Base-by-base conservation (phyloP, 768 basidiomycete species). In the Lactarius sanguifluus region DNA sequence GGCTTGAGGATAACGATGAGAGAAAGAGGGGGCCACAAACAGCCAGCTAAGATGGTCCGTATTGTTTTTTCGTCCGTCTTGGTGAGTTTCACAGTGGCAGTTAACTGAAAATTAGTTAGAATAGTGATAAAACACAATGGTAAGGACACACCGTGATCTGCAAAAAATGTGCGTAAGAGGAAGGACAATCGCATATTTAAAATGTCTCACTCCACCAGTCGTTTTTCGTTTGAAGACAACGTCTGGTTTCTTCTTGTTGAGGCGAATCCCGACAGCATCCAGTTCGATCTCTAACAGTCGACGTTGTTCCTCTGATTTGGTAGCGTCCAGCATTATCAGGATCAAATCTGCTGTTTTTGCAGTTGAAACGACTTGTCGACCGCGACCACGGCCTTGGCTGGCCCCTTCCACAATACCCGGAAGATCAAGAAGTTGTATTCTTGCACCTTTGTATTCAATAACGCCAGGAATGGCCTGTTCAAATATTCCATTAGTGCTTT, bases 351-450 rank as follows among this genome's bases (percentile, higher is more conserved):
- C 77, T 5, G 77, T 77, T 66, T 77, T 78, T 16, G 76, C 75
- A 1, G 74, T 97, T 23, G 96, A 89, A 18, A 99, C 96, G 41
- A 99, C 96, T 77, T 99, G 96, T 70, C 96, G 86, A 36, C 96
- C 96, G 71, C 96, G 85, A 13, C 96, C 96, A 69, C 95, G 85
- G 68, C 91, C 90, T 82, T 92, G 89, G 72, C 90, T 92, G 23
- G 93, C 93, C 16, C 93, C 93, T 77, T 95, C 93, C 9, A 98
- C 94, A 71, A 98, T 98, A 77, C 96, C 96, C 2, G 96, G 96
- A 38, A 98, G 80, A 85, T 98, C 96, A 18, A 98, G 84, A 54
- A 98, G 83, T 75, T 99, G 97, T 64, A 98, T 95, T 52, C 93
- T 84, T 2, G 90, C 89, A 34, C 97, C 97, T 76, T 96, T 88